phyloP scores from a whole-genome alignment of 345 rosid genomes.

The Jatropha curcas region DNA sequence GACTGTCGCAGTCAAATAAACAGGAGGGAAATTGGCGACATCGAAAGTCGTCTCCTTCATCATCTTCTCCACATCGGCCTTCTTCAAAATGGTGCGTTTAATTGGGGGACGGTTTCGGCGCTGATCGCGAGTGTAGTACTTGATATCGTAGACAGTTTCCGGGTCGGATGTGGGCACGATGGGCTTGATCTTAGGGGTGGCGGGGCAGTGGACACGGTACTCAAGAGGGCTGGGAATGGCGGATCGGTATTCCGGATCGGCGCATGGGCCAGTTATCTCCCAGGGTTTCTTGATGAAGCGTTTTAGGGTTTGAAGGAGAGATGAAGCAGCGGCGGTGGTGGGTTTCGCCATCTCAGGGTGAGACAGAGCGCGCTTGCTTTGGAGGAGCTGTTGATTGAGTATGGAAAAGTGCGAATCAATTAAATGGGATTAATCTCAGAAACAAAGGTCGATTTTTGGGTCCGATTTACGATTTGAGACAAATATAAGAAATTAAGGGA shows the following conservation, averaged over 20 bases:
- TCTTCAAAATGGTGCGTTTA: conserved; percentile 66
- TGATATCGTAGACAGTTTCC: conserved; percentile 84
- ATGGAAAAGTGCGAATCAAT: background rate
- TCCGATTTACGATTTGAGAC: background rate
- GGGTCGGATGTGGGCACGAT: conserved; percentile 78
- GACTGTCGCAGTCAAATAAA: conserved; percentile 59
- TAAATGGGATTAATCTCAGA: background rate
- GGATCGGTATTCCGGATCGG: conserved; percentile 70
- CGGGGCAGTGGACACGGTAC: conserved; percentile 77
- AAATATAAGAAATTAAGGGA: background rate
- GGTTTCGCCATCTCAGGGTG: conserved; percentile 60
- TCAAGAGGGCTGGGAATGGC: conserved; percentile 66
- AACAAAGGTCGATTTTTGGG: background rate
- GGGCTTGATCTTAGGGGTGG: conserved; percentile 50
- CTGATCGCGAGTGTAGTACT: conserved; percentile 73
- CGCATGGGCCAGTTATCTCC: conserved; percentile 94
- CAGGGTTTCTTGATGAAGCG: conserved; percentile 87
- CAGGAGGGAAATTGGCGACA: conserved; percentile 67
- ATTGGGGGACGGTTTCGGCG: conserved; percentile 87
- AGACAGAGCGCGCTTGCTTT: background rate
- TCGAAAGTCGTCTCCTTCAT: conserved; percentile 74
- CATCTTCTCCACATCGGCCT: conserved; percentile 72
- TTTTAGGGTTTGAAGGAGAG: conserved; percentile 60
- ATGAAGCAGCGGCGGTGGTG: conserved; percentile 40
- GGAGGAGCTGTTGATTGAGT: background rate